These are phyloP conservation scores for Stereocaulon alpinum DNA, from an alignment of 495 filamentous ascomycete genomes.

Conservation along the genomic window DNA sequence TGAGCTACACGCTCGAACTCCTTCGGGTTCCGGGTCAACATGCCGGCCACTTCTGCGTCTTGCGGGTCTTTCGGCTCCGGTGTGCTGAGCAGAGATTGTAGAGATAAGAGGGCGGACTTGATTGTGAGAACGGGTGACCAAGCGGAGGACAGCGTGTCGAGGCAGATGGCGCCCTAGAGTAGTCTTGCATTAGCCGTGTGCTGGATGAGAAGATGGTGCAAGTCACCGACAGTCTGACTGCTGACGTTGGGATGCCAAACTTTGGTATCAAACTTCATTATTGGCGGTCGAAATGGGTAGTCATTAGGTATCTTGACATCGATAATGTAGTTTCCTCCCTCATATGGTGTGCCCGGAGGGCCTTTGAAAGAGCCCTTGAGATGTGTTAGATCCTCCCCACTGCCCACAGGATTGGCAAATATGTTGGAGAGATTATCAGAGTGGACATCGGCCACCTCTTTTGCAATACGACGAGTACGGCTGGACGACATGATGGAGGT, in stretches of 20 bases:
- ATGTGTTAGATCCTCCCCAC: constrained; percentile 66
- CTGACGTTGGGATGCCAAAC: constrained; percentile 98
- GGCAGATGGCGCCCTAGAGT: constrained; percentile 83
- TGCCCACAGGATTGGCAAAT: constrained; percentile 51
- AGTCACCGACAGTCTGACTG: constrained; percentile 69
- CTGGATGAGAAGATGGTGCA: constrained; percentile 1
- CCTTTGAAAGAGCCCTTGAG: constrained; percentile 76
- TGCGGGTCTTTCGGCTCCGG: constrained; percentile 96
- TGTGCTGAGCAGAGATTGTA: constrained; percentile 85
- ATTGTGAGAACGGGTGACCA: constrained; percentile 96
- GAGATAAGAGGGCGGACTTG: constrained; percentile 84
- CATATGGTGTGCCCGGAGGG: constrained; percentile 88
- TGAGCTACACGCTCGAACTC: constrained; percentile 75
- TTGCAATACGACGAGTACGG: constrained; percentile 71
- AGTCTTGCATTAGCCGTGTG: constrained; percentile 14
- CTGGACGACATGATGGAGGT: constrained; percentile 56
- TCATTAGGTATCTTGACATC: constrained; percentile 80
- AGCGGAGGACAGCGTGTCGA: constrained; percentile 79
- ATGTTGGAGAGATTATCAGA: constrained; percentile 68
- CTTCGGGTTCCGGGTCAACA: constrained; percentile 70
- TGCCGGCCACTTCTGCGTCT: constrained; percentile 88
- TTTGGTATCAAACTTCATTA: constrained; percentile 89
- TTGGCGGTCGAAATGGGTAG: constrained; percentile 87
- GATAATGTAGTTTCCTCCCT: constrained; percentile 72
- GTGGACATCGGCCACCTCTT: constrained; percentile 84